These are phyloP conservation scores for Ormosia semicastrata DNA, from an alignment of 306 rosid species.

Conservation along the genomic window DNA sequence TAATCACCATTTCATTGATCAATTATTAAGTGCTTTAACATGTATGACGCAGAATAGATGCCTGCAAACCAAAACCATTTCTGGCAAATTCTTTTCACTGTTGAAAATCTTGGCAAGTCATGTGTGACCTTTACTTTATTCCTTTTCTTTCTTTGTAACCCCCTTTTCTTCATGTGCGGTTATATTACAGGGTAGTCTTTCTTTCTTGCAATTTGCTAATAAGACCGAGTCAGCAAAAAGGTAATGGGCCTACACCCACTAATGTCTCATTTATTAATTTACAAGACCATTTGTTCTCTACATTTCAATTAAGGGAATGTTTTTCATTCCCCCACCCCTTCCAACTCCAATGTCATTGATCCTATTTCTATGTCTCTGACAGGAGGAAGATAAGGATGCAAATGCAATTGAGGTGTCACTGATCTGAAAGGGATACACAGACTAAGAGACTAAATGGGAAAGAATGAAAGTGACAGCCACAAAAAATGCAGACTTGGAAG, in stretches of 20 bases:
- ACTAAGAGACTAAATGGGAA: slow-evolving; percentile 32
- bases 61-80: background rate
- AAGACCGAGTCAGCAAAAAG: background rate
- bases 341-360: background rate
- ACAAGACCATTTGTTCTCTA: slow-evolving; percentile 1
- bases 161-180: background rate
- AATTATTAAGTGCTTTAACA: background rate
- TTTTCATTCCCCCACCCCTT: slow-evolving; percentile 1
- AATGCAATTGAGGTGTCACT: slow-evolving; percentile 12
- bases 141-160: background rate
- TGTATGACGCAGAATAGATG: background rate
- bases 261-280: background rate
- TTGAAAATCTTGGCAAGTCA: slow-evolving; percentile 40
- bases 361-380: background rate
- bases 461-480: slow-evolving; percentile 31
- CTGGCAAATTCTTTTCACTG: background rate
- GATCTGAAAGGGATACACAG: background rate
- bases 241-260: background rate
- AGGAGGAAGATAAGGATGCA: background rate
- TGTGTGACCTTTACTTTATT: slow-evolving; percentile 24
- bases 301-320: background rate
- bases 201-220: background rate
- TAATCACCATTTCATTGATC: background rate
- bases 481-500: slow-evolving; percentile 28
- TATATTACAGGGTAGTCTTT: background rate